Evolutionary conservation across 2,329 filamentous ascomycete species (phyloP).

Genomic region (Macrophomina phaseolina): DNA sequence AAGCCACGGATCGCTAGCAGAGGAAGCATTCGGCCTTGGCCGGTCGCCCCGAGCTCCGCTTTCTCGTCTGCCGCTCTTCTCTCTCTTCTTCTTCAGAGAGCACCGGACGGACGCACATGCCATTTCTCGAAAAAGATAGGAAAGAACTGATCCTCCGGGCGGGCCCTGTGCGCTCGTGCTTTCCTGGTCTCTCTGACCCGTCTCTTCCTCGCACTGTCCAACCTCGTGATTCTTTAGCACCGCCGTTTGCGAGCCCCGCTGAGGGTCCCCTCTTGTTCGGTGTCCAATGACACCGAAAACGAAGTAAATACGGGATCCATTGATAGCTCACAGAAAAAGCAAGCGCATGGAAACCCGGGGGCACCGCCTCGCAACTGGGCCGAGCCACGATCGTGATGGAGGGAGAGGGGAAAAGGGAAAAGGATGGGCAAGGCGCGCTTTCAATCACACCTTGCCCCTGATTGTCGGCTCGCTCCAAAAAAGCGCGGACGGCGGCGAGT

Average conservation of each 20-base stretch:
- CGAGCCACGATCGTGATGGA: conserved; percentile 7
- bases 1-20: conserved; percentile 13
- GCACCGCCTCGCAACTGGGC: not conserved
- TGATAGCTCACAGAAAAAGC: not conserved
- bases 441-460: conserved; percentile 2
- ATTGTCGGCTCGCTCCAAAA: conserved; percentile 18
- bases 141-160: conserved; percentile 2
- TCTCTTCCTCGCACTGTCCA: not conserved
- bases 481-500: conserved; percentile 14
- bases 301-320: conserved; percentile 9
- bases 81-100: too few relatives aligned
- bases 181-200: not conserved
- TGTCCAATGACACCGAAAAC: not conserved
- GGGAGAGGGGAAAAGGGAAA: not conserved
- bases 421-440: not conserved
- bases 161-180: not conserved
- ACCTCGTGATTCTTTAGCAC: conserved; percentile 2
- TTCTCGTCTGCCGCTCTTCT: not conserved
- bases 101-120: not conserved
- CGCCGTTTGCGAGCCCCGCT: not conserved
- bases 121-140: not conserved
- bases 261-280: not conserved
- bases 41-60: not conserved
- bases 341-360: not conserved
- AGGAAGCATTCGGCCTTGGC: not conserved